Evolutionary conservation across 2,329 filamentous ascomycete species (phyloP), one percentile per base, ranked within the genome.

Genomic region (Hypoxylon sp.): DNA sequence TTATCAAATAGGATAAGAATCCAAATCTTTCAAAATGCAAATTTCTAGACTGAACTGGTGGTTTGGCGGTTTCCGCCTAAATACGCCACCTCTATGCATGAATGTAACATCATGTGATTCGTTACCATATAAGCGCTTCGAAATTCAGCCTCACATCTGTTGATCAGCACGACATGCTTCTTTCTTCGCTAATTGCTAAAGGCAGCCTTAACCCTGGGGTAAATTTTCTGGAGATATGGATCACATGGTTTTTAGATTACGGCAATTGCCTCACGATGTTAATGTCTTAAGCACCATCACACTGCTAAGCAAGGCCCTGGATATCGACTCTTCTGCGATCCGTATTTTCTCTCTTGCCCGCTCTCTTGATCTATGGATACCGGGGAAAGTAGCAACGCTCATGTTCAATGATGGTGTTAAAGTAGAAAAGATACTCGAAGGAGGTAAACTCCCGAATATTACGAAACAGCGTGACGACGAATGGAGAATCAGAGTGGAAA

Each of bases 221-320:
- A 10, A 19, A 17, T 11, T 7, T 3, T 11, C 11, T 34, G 46
- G 5, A 41, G 38, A 49, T 43, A 66, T 66, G 63, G 63, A 63
- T 21, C 63, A 49, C 14, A 45, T 49, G 25, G 63, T 66, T 19
- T 66, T 66, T 11, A 62, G 63, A 32, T 19, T 66, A 14, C 63
- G 41, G 14, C 58, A 66, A 23, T 52, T 66, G 34, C 63, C 63
- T 45, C 21, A 28, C 5, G 1, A 59, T 21, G 21, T 55, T 5
- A 60, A 66, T 38, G 32, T 9, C 19, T 13, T 43, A 11, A 55
- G 45, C 2, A 49, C 55, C 10, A 21, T 23, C 9, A 6, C 5
- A 2, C 21, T 67, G 6, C 49, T 67, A 1, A 48, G 64, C 19
- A 51, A 43, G 30, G 60, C 53, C 14, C 49, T 67, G 7, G 55